A percentile compares a stretch with the other conserved stretches of the same genome.
These are phyloP conservation scores for Setomelanomma holmii DNA, from an alignment of 2,329 filamentous ascomycete genomes.

Conservation along the genomic window DNA sequence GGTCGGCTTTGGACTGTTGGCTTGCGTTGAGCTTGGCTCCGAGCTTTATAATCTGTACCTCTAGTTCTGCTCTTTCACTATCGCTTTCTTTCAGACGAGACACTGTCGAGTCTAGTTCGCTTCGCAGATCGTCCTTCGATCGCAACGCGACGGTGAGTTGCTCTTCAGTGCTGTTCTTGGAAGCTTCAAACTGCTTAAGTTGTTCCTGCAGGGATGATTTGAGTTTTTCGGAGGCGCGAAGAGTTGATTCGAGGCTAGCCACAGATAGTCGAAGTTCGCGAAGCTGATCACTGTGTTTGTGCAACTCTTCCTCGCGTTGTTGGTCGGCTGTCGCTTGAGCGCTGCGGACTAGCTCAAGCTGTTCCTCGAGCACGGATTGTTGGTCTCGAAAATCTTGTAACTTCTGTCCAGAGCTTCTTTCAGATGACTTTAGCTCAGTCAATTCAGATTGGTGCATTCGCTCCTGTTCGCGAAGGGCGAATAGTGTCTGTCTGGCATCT, in stretches of 20 bases:
- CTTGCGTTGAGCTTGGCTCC: constrained; percentile 9
- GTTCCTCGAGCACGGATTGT: constrained; percentile 20
- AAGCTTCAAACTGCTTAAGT: constrained; percentile 14
- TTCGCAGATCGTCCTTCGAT: constrained; percentile 18
- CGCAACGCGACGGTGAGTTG: constrained; percentile 11
- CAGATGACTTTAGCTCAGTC: constrained; percentile 27
- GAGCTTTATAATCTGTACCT: constrained; percentile 14
- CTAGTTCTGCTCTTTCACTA: constrained; percentile 10
- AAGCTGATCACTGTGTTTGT: constrained; percentile 28
- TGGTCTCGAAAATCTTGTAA: constrained; percentile 28
- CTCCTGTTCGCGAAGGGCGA: constrained; percentile 28
- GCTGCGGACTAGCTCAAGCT: constrained; percentile 24
- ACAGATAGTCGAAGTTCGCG: constrained; percentile 32
- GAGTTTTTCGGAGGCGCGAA: constrained; percentile 24
- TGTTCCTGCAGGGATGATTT: constrained; percentile 21
- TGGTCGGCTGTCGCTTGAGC: constrained; percentile 22
- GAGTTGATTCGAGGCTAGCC: constrained; percentile 16
- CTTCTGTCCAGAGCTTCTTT: constrained; percentile 24
- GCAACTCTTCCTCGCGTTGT: constrained; percentile 15
- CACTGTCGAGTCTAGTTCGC: constrained; percentile 9
- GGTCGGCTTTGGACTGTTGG: constrained; percentile 6
- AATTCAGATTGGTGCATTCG: constrained; percentile 31
- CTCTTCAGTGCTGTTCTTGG: constrained; percentile 17
- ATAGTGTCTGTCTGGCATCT: constrained; percentile 24
- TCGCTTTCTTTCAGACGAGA: constrained; percentile 8